Conservation (phyloP, 129 eudicot species). For the Artemisia argyi region DNA sequence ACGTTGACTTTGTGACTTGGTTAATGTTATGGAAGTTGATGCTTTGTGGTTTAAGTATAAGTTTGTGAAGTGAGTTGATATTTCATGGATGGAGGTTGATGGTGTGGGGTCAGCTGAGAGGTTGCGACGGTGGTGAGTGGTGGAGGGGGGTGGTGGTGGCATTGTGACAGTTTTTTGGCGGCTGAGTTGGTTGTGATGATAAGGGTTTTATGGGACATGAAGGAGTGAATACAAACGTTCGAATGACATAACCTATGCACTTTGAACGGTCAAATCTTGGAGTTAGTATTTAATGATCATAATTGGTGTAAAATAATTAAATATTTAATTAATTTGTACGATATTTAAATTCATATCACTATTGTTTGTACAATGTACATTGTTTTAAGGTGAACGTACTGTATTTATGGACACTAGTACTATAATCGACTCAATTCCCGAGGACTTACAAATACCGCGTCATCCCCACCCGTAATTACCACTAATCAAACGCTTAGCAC, state of each 20-base stretch:
- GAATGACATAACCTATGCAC: too few relatives aligned
- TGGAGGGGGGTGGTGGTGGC: constrained; percentile 33
- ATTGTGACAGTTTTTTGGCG: constrained; percentile 3
- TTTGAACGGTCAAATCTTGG: constrained; percentile 24
- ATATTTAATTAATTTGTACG: too few relatives aligned
- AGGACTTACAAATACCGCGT: too few relatives aligned
- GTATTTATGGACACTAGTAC: too few relatives aligned
- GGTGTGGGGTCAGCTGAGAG: constrained; percentile 38
- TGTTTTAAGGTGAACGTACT: too few relatives aligned
- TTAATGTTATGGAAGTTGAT: constrained; percentile 26
- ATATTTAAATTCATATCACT: too few relatives aligned
- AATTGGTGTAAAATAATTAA: too few relatives aligned
- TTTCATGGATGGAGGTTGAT: constrained; percentile 55
- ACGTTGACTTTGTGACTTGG: constrained; percentile 43
- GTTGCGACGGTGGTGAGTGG: constrained; percentile 43
- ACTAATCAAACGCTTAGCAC: too few relatives aligned
- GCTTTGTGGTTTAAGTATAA: constrained; percentile 50
- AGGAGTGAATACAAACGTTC: not conserved
- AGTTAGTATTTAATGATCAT: too few relatives aligned
- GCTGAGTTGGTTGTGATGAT: not conserved
- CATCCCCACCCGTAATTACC: too few relatives aligned
- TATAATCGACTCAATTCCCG: too few relatives aligned
- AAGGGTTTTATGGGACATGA: not conserved
- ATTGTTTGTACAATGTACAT: too few relatives aligned
- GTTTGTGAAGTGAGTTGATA: constrained; percentile 66